Conservation (phyloP, 106 monocot genomes). For the Posidonia australis region DNA sequence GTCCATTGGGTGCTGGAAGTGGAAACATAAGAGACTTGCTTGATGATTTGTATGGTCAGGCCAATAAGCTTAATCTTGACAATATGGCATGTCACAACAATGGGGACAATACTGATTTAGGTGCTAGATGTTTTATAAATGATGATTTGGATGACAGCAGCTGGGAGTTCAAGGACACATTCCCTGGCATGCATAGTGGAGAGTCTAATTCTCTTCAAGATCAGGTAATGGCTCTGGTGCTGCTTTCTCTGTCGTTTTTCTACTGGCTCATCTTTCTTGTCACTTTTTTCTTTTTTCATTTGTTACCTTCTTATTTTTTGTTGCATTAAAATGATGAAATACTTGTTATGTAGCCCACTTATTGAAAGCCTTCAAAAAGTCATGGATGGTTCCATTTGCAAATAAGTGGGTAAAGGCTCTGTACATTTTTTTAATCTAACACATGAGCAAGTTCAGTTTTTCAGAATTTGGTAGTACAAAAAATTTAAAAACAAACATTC, state of each 20-base stretch:
- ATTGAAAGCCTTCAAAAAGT: background rate
- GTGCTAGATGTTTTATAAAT: background rate
- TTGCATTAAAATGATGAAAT: conserved; percentile 1
- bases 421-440: too few species aligned
- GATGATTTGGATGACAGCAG: conserved; percentile 12
- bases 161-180: conserved; percentile 27
- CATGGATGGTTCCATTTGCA: background rate
- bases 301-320: background rate
- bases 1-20: background rate
- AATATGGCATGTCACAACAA: background rate
- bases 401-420: too few species aligned
- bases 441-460: too few species aligned
- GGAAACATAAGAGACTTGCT: conserved; percentile 1
- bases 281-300: too few species aligned
- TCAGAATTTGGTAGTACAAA: too few species aligned
- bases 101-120: background rate
- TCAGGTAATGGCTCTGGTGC: background rate
- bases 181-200: background rate
- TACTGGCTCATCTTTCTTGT: background rate
- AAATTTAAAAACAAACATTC: too few species aligned
- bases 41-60: conserved; percentile 3
- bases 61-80: background rate
- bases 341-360: background rate
- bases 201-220: background rate
- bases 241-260: background rate